Evolutionary conservation across 495 filamentous ascomycete species (phyloP).

Genomic region (Trichocladium antarcticum): DNA sequence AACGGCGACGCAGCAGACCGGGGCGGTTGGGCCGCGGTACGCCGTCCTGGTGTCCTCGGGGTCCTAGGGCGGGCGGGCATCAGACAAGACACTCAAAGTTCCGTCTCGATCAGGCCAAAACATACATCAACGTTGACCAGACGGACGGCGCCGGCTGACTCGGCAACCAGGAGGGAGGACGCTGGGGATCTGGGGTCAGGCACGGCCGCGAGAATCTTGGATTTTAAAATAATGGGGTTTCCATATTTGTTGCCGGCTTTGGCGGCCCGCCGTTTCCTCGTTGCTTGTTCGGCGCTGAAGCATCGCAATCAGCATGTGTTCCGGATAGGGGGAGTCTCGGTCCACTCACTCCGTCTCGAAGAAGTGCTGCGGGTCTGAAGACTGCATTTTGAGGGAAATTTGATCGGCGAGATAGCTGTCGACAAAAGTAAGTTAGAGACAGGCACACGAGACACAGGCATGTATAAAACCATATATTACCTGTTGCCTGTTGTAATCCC

Average conservation of each 20-base stretch:
- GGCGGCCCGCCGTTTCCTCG: constrained; percentile 55
- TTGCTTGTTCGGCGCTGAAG: constrained; percentile 58
- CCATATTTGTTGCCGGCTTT: constrained; percentile 80
- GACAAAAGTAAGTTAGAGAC: not conserved
- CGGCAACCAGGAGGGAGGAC: constrained; percentile 61
- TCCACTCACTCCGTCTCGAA: constrained; percentile 72
- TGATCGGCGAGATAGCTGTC: not conserved
- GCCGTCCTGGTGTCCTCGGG: constrained; percentile 30
- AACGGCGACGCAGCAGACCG: constrained; percentile 66
- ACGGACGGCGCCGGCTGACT: constrained; percentile 67
- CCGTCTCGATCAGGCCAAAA: constrained; percentile 16
- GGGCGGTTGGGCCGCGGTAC: constrained; percentile 66
- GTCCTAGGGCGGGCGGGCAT: constrained; percentile 12
- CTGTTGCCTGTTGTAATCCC: constrained; percentile 3
- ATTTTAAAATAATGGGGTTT: constrained; percentile 64
- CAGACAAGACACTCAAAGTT: not conserved
- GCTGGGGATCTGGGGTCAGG: constrained; percentile 51
- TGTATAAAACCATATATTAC: not conserved
- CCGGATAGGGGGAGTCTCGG: not conserved
- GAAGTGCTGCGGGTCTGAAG: constrained; percentile 47
- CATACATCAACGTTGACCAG: constrained; percentile 66
- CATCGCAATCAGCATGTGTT: not conserved
- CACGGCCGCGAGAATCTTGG: constrained; percentile 74
- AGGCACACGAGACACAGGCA: not conserved
- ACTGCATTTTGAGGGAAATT: constrained; percentile 20